phyloP scores from a whole-genome alignment of 176 grass and related monocot genomes.

The Phoenix dactylifera region DNA sequence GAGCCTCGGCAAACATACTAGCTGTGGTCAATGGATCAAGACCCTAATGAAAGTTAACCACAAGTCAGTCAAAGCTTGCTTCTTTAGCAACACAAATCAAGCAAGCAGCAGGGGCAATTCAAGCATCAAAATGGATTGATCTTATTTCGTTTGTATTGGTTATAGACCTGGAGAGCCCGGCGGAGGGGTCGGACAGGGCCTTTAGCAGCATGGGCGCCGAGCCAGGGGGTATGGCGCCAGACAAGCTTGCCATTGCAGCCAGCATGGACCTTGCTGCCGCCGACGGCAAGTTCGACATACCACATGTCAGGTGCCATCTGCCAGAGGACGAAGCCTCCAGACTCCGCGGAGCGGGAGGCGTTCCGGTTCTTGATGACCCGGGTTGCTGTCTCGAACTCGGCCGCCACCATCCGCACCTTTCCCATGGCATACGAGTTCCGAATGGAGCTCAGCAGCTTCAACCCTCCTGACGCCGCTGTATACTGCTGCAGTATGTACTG shows the following conservation, averaged over 20 bases:
- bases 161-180: slow-evolving; percentile 16
- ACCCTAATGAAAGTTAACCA: not conserved
- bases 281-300: slow-evolving; percentile 13
- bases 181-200: slow-evolving; percentile 16
- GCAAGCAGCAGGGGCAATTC: not conserved
- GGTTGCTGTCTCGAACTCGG: slow-evolving; percentile 11
- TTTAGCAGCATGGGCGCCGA: slow-evolving; percentile 16
- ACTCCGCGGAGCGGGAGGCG: slow-evolving; percentile 2
- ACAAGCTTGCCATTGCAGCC: slow-evolving; percentile 16
- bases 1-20: slow-evolving; percentile 13
- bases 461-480: slow-evolving; percentile 12
- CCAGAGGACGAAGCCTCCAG: slow-evolving; percentile 20
- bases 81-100: not conserved
- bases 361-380: slow-evolving; percentile 9
- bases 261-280: slow-evolving; percentile 13
- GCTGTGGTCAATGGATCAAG: slow-evolving; percentile 20
- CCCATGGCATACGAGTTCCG: slow-evolving; percentile 18
- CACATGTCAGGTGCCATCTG: slow-evolving; percentile 23
- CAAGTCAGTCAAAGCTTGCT: not conserved
- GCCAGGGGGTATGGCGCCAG: slow-evolving; percentile 18
- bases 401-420: slow-evolving; percentile 14
- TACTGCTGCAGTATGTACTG: slow-evolving; percentile 23
- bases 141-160: not conserved
- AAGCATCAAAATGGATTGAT: not conserved
- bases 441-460: slow-evolving; percentile 17